Base-by-base conservation (phyloP, 1,139 yeast genomes). In the Taiozyma onychis region DNA sequence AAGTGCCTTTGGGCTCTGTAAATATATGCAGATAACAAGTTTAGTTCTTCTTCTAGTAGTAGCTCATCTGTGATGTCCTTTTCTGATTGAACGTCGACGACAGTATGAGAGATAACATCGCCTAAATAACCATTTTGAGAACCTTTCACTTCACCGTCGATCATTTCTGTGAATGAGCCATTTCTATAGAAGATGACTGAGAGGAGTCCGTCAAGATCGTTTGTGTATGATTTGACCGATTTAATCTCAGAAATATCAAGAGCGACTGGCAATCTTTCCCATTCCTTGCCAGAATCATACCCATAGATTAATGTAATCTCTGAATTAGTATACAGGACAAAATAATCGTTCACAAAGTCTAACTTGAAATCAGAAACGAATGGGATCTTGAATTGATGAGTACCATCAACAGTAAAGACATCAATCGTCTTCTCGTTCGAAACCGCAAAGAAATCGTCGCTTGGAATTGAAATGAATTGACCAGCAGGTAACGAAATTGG, bases 41-140 rank as follows among this genome's bases (percentile, higher is more conserved):
- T 64, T 8, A 72, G 62, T 8, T 63, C 60, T 44, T 71, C 74
- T 57, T 77, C 83, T 27, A 61, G 60, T 21, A 63, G 50, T 13
- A 76, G 56, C 44, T 77, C 80, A 32, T 68, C 66, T 0, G 74
- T 63, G 11, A 68, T 51, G 10, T 68, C 61, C 7, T 69, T 58
- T 10, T 67, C 68, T 10, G 65, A 60, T 39, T 67, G 69, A 10
- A 66, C 59, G 45, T 75, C 76, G 18, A 77, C 58, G 42, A 78
- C 65, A 3, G 71, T 62, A 35, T 70, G 69, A 16, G 73, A 73
- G 6, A 63, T 63, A 4, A 74, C 65, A 28, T 70, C 60, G 7
- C 76, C 66, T 10, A 77, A 53, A 0, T 80, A 73, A 57, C 75
- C 80, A 56, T 80, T 82, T 48, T 75, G 70, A 3, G 55, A 44